phyloP scores from a whole-genome alignment of 768 basidiomycete species.

The Suillus clintonianus region DNA sequence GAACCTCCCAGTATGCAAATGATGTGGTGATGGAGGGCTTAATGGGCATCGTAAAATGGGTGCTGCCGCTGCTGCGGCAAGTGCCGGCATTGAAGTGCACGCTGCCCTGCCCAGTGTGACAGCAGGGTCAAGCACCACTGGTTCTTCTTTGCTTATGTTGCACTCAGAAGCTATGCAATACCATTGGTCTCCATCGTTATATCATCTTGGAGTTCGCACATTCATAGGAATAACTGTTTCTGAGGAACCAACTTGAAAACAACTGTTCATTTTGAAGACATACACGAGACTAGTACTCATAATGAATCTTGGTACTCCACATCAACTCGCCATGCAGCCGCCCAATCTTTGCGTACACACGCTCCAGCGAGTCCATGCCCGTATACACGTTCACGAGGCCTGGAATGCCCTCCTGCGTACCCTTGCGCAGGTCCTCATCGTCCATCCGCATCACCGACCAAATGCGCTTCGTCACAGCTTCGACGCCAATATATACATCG shows the following conservation, averaged over 20 bases:
- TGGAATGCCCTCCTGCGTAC: not conserved
- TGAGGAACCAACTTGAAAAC: not conserved
- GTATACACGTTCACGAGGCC: not conserved
- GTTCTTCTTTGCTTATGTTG: too few relatives aligned
- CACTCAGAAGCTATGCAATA: not conserved
- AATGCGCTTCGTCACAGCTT: not conserved
- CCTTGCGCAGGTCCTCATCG: not conserved
- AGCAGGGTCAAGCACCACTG: too few relatives aligned
- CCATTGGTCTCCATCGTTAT: not conserved
- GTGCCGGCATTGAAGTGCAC: too few relatives aligned
- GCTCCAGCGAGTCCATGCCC: not conserved
- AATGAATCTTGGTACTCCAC: not conserved
- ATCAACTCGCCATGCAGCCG: not conserved
- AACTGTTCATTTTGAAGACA: not conserved
- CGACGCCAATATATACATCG: not conserved
- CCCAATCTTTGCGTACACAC: not conserved
- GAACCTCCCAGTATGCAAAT: too few relatives aligned
- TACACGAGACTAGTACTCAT: not conserved
- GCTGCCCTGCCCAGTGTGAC: too few relatives aligned
- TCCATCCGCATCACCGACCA: not conserved
- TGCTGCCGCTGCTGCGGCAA: too few relatives aligned
- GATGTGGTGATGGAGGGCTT: too few relatives aligned
- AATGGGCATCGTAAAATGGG: too few relatives aligned
- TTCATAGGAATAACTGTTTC: not conserved
- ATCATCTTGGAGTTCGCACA: not conserved